These are phyloP conservation scores for Leccinum incarnatum DNA, from an alignment of 768 basidiomycete genomes.

Conservation along the genomic window DNA sequence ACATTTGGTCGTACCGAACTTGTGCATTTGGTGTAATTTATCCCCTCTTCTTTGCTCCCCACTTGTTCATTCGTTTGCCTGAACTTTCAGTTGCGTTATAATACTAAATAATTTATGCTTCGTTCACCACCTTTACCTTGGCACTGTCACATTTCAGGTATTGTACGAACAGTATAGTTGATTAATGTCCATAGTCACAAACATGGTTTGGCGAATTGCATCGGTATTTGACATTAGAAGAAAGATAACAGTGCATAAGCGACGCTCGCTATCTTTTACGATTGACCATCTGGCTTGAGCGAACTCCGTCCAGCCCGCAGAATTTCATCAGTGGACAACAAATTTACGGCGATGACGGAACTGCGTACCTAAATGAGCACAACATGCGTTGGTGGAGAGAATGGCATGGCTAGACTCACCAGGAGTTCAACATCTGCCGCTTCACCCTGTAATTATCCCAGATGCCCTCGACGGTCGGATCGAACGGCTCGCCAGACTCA, in stretches of 20 bases:
- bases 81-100: conserved; percentile 18
- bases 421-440: conserved; percentile 97
- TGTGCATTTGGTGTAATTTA: conserved; percentile 24
- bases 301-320: conserved; percentile 86
- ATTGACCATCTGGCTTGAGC: conserved; percentile 74
- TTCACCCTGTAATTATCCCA: conserved; percentile 99
- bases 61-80: conserved; percentile 18
- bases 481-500: conserved; percentile 91
- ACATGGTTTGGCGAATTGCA: conserved; percentile 12
- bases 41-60: conserved; percentile 8
- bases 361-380: conserved; percentile 40
- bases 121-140: conserved; percentile 12
- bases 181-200: conserved; percentile 31
- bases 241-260: conserved; percentile 21
- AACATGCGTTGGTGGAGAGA: conserved; percentile 16
- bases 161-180: conserved; percentile 28
- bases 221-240: conserved; percentile 14
- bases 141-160: conserved; percentile 17
- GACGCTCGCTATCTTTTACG: conserved; percentile 33
- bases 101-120: conserved; percentile 30
- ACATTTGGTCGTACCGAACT: conserved; percentile 14
- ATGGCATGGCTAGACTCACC: conserved; percentile 48
- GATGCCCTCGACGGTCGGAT: conserved; percentile 92
- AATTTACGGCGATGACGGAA: conserved; percentile 92
- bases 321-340: conserved; percentile 95